Evolutionary conservation across 2,329 filamentous ascomycete genomes (phyloP), one percentile per base, ranked within the genome.

Genomic region (Elsinoe ampelina): DNA sequence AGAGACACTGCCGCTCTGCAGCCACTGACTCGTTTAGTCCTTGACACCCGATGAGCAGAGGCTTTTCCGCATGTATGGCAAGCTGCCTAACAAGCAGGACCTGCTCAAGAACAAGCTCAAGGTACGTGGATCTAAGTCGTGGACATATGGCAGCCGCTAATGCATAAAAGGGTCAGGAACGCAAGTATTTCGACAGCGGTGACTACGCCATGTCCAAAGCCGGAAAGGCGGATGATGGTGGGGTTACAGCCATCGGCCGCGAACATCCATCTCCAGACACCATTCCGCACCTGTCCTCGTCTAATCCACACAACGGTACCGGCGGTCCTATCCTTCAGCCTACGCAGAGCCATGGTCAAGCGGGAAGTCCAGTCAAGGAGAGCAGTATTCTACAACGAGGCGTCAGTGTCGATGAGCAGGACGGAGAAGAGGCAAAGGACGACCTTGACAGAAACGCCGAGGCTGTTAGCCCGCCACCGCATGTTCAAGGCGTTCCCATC

Each of bases 61-160:
- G 62, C 85, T 97, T 69, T 93, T 97, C 80, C 87, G 91, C 63
- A 85, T 97, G 63, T 98, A 98, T 74, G 93, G 93, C 75, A 97
- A 97, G 77, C 85, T 97, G 60, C 93, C 93, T 62, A 95, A 87
- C 73, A 93, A 93, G 73, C 95, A 91, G 72, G 92, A 96, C 73
- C 82, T 96, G 68, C 85, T 97, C 66, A 90, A 95, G 79, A 97
- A 97, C 79, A 95, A 97, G 71, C 83, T 97, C 70, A 96, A 96
- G 76, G 82, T 82, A 71, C 22, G 65, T 11, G 10, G 34, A 4
- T 36, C 26, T 8, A 8, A 8, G 5, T 2, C 26, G 26, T 30
- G 26, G 4, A 30, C 26, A 50, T 22, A 4, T 11, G n/a, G 5
- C 36, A 17, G 35, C 38, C 26, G 36, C 8, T 36, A 43, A 42